Evolutionary conservation across 495 filamentous ascomycete species (phyloP), one percentile per base, ranked within the genome.

Genomic region (Aspergillus steynii): DNA sequence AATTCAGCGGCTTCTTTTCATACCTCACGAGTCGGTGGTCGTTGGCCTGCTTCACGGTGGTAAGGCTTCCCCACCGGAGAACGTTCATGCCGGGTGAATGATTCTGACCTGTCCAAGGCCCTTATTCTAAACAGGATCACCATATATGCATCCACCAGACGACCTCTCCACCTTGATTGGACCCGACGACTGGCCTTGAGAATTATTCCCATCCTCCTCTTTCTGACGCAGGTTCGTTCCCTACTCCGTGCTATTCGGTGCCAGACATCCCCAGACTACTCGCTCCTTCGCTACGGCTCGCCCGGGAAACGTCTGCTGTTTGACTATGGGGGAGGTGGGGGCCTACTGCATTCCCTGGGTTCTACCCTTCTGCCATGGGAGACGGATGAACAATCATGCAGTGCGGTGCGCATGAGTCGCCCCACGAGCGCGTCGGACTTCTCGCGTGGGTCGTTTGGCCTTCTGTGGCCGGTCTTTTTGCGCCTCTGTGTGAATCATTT

Each of bases 11-110:
- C 42, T 84, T 99, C 32, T 96, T 98, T 70, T 88, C 86, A 50
- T 99, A 97, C 71, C 78, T 94, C 47, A 96, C 93, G 0, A 96
- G 93, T 71, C 91, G 90, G 62, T 99, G 96, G 96, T 93, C 95
- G 4, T 75, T 99, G 53, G 83, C 85, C 54, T 97, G 92, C 70
- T 85, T 99, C 58, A 82, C 88, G 47, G 89, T 92, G 73, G 87
- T 89, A 66, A 70, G 76, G 46, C 8, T 34, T 45, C n/a, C 20
- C 20, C 20, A 20, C n/a, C 15, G 29, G 50, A 50, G 10, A 29
- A 25, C 26, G 26, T 28, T 1, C 25, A 47, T 47, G 6, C 20
- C 27, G 29, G 26, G n/a, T 29, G 20, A 32, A 50, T 27, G 29
- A 50, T 32, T 47, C 68, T 70, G 53, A 74, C 49, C 8, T n/a